These are phyloP conservation scores for Trichoderma gamsii DNA, from an alignment of 495 filamentous ascomycete genomes.

Conservation along the genomic window DNA sequence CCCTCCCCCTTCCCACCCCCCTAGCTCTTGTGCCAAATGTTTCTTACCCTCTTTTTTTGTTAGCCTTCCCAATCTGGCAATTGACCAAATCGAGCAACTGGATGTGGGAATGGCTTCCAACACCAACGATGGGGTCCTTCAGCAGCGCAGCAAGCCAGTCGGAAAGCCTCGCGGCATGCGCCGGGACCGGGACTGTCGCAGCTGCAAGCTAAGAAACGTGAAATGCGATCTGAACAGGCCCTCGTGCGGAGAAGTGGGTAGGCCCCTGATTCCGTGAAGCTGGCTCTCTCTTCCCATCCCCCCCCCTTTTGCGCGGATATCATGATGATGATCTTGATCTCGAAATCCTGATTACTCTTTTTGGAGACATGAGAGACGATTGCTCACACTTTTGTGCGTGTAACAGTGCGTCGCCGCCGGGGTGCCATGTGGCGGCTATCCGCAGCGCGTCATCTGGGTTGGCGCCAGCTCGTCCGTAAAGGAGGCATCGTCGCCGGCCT, in stretches of 20 bases:
- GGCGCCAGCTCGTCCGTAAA: constrained; percentile 15
- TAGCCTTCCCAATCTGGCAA: constrained; percentile 9
- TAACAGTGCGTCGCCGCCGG: constrained; percentile 24
- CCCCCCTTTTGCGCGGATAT: no score
- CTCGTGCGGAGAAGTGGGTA: constrained; percentile 22
- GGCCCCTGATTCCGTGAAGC: not conserved
- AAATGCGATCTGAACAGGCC: constrained; percentile 35
- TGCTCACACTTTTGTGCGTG: not conserved
- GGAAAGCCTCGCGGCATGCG: constrained; percentile 33
- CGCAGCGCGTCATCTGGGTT: constrained; percentile 33
- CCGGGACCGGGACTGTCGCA: constrained; percentile 31
- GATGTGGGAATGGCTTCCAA: not conserved
- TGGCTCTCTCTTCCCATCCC: not conserved
- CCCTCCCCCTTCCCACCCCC: constrained; percentile 2
- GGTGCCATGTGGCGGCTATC: constrained; percentile 26
- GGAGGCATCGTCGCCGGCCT: not conserved
- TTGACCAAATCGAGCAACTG: constrained; percentile 3
- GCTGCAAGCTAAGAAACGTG: constrained; percentile 27
- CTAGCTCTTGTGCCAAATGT: no score
- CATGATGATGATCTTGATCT: no score
- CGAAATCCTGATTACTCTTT: no score
- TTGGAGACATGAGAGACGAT: no score
- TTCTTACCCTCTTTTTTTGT: not conserved
- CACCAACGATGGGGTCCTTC: not conserved
- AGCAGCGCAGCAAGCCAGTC: constrained; percentile 9